Evolutionary conservation across 2,329 filamentous ascomycete genomes (phyloP).

Genomic region (Mariannaea elegans): DNA sequence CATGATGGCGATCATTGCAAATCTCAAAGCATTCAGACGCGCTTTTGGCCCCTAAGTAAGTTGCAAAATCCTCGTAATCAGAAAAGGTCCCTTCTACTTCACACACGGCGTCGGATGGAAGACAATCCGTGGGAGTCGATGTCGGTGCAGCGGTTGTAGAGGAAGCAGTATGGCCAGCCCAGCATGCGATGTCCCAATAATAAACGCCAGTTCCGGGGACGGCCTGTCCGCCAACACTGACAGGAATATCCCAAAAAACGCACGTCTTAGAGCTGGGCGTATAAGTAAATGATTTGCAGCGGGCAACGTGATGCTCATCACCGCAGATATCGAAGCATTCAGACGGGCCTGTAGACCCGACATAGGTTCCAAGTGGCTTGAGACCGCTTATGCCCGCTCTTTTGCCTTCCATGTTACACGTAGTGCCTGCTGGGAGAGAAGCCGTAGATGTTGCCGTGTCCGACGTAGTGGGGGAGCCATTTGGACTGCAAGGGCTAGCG

Average conservation of each 20-base stretch:
- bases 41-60: background rate
- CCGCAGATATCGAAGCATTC: slow-evolving; percentile 3
- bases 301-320: background rate
- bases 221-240: background rate
- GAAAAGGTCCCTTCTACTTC: background rate
- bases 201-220: background rate
- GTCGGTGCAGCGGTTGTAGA: background rate
- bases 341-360: background rate
- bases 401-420: slow-evolving; percentile 1
- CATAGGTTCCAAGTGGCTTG: background rate
- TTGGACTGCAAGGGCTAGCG: background rate
- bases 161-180: background rate
- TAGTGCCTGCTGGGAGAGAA: background rate
- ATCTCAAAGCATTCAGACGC: slow-evolving; percentile 1
- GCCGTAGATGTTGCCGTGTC: background rate
- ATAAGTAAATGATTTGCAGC: slow-evolving; percentile 6
- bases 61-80: slow-evolving; percentile 6
- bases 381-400: background rate
- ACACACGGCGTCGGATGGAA: background rate
- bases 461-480: background rate
- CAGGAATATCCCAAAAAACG: background rate
- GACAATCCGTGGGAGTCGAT: background rate
- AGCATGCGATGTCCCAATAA: slow-evolving; percentile 10
- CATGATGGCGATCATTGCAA: background rate
- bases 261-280: background rate